phyloP scores from a whole-genome alignment of 2,329 filamentous ascomycete genomes.

The Knufia fluminis region DNA sequence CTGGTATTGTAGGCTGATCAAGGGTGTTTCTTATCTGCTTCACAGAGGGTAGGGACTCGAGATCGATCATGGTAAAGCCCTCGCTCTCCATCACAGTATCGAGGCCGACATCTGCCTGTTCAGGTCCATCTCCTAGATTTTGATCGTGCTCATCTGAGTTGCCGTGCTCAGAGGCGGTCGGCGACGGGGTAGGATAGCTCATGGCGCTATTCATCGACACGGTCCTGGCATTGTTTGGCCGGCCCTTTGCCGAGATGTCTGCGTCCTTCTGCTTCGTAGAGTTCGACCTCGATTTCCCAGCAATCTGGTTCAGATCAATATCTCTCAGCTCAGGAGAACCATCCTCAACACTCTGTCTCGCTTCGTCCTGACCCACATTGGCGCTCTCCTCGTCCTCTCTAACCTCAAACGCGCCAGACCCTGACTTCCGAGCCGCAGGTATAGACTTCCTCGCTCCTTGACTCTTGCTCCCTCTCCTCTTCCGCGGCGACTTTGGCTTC shows the following conservation, averaged over 20 bases:
- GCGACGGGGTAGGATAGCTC: slow-evolving; percentile 23
- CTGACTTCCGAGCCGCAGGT: slow-evolving; percentile 1
- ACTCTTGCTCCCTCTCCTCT: slow-evolving; percentile 11
- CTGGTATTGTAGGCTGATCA: background rate
- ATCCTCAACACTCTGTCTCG: background rate
- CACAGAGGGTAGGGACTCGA: slow-evolving; percentile 44
- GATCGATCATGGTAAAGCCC: slow-evolving; percentile 49
- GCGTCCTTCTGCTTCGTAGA: slow-evolving; percentile 11
- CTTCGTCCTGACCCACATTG: background rate
- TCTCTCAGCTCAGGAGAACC: slow-evolving; percentile 14
- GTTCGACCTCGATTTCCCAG: slow-evolving; percentile 12
- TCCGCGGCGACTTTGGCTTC: slow-evolving; percentile 17
- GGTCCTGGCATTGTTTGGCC: slow-evolving; percentile 13
- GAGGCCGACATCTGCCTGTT: slow-evolving; percentile 35
- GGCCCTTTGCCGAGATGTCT: background rate
- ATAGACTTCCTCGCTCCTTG: slow-evolving; percentile 3
- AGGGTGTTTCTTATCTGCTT: slow-evolving; percentile 23
- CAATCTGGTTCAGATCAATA: slow-evolving; percentile 19
- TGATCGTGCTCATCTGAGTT: slow-evolving; percentile 17
- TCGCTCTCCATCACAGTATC: slow-evolving; percentile 50
- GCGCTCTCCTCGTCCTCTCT: slow-evolving; percentile 1
- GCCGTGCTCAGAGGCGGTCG: slow-evolving; percentile 20
- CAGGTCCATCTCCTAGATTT: slow-evolving; percentile 23
- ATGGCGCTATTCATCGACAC: slow-evolving; percentile 20
- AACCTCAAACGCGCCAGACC: background rate